Base-by-base conservation (phyloP, 805 yeast species). In the Naumovozyma castellii region DNA sequence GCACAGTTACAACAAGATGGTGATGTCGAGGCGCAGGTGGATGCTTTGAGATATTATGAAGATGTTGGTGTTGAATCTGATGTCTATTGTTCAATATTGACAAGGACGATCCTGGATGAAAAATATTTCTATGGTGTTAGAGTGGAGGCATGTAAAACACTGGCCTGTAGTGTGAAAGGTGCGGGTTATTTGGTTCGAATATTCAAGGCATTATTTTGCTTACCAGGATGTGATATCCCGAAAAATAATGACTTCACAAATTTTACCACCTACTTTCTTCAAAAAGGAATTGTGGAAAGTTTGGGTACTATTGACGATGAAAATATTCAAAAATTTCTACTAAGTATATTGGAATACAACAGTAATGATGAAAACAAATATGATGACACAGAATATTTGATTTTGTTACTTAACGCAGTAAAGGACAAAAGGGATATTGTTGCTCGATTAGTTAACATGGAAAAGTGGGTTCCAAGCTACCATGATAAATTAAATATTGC, bases 21-120 rank as follows among this genome's bases (percentile, higher is more conserved):
- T 45, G 99, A 92, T 55, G 94, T 92, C 15, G 95, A 87, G 44
- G 98, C 99, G 0, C 99, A 92, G 54, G 62, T 77, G 33, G 95
- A 86, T 39, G 86, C 96, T 8, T 73, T 88, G 13, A 65, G 70
- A 37, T 84, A 73, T 57, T 90, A 85, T 59, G 78, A 82, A 5
- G 74, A 70, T 16, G 63, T 66, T 3, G 70, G 69, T 38, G 72
- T 75, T 40, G 84, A 87, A 0, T 70, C 73, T 2, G 48, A 69
- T 0, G 66, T 83, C 4, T 83, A 86, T 54, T 84, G 94, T 5
- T 78, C 95, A 0, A 73, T 84, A 16, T 64, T 92, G 33, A 65
- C 84, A 2, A 67, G 97, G 39, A 88, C 97, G 0, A 59, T 85
- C 3, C 69, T 88, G 75, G 99, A 92, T 57, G 54, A 69, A 4